Evolutionary conservation across 2,329 filamentous ascomycete genomes (phyloP), one percentile per base, ranked within the genome.

Genomic region (Aspergillus pseudotamarii): DNA sequence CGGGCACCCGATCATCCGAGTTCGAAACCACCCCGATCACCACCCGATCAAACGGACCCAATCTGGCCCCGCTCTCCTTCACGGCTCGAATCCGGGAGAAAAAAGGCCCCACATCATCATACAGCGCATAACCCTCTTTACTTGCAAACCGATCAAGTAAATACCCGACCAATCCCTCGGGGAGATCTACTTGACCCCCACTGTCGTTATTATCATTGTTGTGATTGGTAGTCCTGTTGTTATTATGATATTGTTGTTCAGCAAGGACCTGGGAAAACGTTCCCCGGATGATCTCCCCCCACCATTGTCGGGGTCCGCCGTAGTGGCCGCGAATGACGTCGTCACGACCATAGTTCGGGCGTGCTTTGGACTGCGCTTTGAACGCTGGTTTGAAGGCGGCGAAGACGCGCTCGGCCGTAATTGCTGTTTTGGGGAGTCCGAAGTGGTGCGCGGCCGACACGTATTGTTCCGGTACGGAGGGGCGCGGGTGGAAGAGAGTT

Each of bases 1-100:
- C 70, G 4, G 75, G 72, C 23, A 82, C 74, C 2, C 81, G 74
- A 61, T 82, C 80, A 68, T 83, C 81, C 12, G 81, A 81, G 63
- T 83, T 83, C 4, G 81, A 82, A 48, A 83, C 63, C 6, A 82
- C 74, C 0, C 81, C 81, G 1, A 81, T 67, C 26, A 80, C 38
- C 3, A 82, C 64, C 8, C 72, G 68, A n/a, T 78, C 72, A 59
- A 79, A 79, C 8, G 65, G 59, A 1, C 66, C 65, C 19, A 62
- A 23, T 23, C 38, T 26, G 54, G 32, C 60, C 55, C 23, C 30
- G 12, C 30, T 56, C 36, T 32, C 38, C 48, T 65, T 64, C 1
- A 70, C 34, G 12, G 66, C 56, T 14, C 69, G 68, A 67, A 81
- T 66, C 19, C 69, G 66, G 6, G 65, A 60, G 43, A 82, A 76